Percentiles rank a stretch among this genome's conserved stretches.
These are phyloP conservation scores for Naganishia albida DNA, from an alignment of 1,284 basidiomycete genomes.

Conservation along the genomic window DNA sequence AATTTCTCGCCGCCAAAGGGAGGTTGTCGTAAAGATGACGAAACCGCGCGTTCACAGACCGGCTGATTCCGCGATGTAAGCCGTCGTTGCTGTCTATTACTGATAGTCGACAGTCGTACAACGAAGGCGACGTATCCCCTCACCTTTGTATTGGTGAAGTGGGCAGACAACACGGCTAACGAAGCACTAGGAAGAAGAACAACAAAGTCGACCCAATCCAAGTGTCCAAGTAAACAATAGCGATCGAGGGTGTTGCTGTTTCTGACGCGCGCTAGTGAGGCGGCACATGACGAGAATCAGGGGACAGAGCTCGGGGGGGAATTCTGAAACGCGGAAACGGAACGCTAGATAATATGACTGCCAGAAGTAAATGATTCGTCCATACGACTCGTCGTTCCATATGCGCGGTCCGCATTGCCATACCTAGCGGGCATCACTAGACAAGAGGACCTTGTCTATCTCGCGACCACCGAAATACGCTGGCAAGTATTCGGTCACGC, in stretches of 20 bases:
- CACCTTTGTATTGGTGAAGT: neutral
- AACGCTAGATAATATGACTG: no score
- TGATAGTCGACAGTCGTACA: neutral
- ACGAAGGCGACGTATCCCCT: neutral
- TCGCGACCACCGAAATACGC: no score
- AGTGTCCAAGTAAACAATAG: neutral
- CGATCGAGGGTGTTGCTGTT: neutral
- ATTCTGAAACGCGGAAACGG: constrained; percentile 19
- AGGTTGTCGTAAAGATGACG: neutral
- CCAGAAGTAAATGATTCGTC: no score
- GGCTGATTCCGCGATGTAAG: neutral
- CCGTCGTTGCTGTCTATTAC: neutral
- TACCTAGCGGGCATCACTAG: no score
- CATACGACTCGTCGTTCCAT: no score
- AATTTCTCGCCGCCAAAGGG: neutral
- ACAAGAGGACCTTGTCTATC: no score
- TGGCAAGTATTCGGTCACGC: no score
- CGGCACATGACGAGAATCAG: neutral
- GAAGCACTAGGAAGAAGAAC: constrained; percentile 5
- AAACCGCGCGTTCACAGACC: neutral
- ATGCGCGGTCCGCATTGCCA: no score
- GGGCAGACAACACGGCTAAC: no score
- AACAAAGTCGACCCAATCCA: neutral
- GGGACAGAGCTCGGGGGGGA: neutral
- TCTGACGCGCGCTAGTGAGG: no score